These are phyloP conservation scores for Coemansia sp. DNA, from an alignment of 192 early-diverging fungal species.

Conservation along the genomic window DNA sequence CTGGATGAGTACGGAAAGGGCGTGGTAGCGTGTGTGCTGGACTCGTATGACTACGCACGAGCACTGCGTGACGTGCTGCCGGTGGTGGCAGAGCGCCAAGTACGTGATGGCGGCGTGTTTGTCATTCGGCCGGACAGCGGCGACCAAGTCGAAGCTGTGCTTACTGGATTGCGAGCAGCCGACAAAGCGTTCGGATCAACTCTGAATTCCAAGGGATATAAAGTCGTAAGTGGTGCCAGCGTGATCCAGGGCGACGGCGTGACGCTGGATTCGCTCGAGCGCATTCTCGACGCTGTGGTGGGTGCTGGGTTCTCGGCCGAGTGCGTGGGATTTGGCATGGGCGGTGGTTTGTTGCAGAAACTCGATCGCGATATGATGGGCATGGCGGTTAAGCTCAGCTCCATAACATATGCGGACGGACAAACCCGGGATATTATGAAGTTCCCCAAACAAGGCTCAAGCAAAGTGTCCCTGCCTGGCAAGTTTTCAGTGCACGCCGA, in stretches of 20 bases:
- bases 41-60: slow-evolving; percentile 79
- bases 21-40: slow-evolving; percentile 84
- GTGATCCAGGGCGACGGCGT: slow-evolving; percentile 89
- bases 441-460: slow-evolving; percentile 68
- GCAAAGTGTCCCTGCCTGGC: slow-evolving; percentile 78
- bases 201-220: slow-evolving; percentile 76
- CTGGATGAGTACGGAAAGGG: slow-evolving; percentile 70
- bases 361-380: slow-evolving; percentile 83
- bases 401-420: slow-evolving; percentile 69
- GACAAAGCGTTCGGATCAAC: slow-evolving; percentile 71
- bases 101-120: slow-evolving; percentile 70
- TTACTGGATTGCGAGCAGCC: slow-evolving; percentile 67
- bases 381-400: slow-evolving; percentile 79
- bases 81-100: slow-evolving; percentile 61
- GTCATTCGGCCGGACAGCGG: slow-evolving; percentile 85
- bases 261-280: slow-evolving; percentile 51
- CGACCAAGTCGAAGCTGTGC: slow-evolving; percentile 72
- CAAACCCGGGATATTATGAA: slow-evolving; percentile 78
- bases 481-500: slow-evolving; percentile 34
- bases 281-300: slow-evolving; percentile 61
- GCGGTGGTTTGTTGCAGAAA: slow-evolving; percentile 80
- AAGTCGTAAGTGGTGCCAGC: slow-evolving; percentile 66
- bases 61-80: slow-evolving; percentile 77
- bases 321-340: slow-evolving; percentile 84
- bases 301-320: slow-evolving; percentile 68